phyloP scores from a whole-genome alignment of 192 early-diverging fungal species.

The Linnemannia elongata region DNA sequence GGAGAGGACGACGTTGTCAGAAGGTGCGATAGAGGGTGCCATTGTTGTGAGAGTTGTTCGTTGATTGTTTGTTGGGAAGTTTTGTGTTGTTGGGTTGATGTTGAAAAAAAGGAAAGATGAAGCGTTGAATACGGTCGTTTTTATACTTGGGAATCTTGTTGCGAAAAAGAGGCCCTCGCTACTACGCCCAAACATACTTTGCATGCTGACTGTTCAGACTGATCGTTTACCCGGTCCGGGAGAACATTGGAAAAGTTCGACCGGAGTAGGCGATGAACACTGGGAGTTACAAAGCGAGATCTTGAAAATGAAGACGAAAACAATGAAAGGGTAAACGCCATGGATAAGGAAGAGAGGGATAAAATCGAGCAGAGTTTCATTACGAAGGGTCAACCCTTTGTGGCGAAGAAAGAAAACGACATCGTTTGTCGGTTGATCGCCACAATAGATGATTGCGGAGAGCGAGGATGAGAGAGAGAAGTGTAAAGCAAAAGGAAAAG shows the following conservation, averaged over 20 bases:
- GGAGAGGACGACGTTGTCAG: constrained; percentile 42
- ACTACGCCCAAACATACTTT: neutral
- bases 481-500: neutral
- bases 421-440: neutral
- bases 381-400: neutral
- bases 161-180: neutral
- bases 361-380: neutral
- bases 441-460: neutral
- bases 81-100: constrained; percentile 6
- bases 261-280: neutral
- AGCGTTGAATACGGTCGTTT: neutral
- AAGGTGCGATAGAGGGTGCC: constrained; percentile 21
- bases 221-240: constrained; percentile 9
- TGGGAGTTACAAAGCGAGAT: neutral
- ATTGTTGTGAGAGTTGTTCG: constrained; percentile 22
- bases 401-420: neutral
- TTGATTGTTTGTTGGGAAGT: constrained; percentile 5
- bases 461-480: neutral
- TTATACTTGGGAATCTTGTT: neutral
- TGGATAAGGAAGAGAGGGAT: neutral
- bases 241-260: neutral
- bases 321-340: neutral
- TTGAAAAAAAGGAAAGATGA: neutral
- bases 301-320: neutral
- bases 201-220: neutral